Conservation (phyloP, 2,329 filamentous ascomycete genomes). For the Colletotrichum ledebouriae region DNA sequence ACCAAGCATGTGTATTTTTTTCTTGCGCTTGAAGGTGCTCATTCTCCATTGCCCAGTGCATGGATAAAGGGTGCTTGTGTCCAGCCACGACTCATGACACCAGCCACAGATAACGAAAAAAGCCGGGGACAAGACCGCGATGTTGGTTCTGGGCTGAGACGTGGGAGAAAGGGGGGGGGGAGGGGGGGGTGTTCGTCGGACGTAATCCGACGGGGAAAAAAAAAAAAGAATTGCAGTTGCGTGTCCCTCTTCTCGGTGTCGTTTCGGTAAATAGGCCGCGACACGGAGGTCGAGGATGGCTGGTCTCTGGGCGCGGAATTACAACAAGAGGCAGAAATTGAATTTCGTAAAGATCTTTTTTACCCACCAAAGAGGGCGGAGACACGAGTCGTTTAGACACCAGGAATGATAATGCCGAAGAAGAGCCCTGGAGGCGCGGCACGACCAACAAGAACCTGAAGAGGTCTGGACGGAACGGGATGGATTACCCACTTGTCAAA, state of each 20-base stretch:
- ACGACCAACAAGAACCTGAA: too few species aligned
- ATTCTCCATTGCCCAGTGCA: neutral
- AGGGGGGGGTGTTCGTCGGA: slow-evolving; percentile 13
- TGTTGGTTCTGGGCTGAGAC: neutral
- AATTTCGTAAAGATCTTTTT: slow-evolving; percentile 10
- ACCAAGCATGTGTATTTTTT: too few species aligned
- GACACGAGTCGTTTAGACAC: slow-evolving; percentile 6
- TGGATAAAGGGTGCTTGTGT: neutral
- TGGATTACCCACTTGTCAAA: too few species aligned
- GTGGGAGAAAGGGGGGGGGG: neutral
- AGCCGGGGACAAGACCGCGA: slow-evolving; percentile 7
- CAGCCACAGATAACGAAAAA: neutral
- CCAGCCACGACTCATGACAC: slow-evolving; percentile 17
- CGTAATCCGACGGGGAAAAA: slow-evolving; percentile 3
- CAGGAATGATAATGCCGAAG: slow-evolving; percentile 21
- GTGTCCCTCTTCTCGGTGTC: slow-evolving; percentile 24
- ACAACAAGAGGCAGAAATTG: neutral
- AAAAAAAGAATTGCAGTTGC: too few species aligned
- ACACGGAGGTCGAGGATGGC: slow-evolving; percentile 8
- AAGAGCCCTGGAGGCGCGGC: slow-evolving; percentile 16
- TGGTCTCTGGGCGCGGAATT: neutral
- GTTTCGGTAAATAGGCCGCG: slow-evolving; percentile 28
- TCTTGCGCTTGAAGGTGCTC: slow-evolving; percentile 30
- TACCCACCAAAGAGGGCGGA: neutral
- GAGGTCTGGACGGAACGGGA: too few species aligned